Evolutionary conservation across 805 yeast genomes (phyloP).

Genomic region (Nakazawaea anatomiae): DNA sequence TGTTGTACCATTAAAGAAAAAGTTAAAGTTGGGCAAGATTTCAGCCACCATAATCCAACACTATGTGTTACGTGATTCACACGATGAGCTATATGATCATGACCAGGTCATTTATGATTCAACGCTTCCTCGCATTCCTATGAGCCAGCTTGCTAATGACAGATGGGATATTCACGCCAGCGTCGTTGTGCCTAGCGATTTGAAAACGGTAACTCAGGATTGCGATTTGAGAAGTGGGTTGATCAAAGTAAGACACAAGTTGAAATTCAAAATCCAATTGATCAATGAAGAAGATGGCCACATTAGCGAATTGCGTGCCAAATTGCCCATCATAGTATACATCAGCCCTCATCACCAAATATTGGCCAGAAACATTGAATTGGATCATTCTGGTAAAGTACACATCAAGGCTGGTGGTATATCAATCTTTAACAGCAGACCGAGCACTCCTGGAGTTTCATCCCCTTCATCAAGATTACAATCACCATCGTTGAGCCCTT

Average conservation of each 20-base stretch:
- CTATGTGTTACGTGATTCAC: slow-evolving; percentile 17
- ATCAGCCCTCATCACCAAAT: slow-evolving; percentile 34
- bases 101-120: slow-evolving; percentile 27
- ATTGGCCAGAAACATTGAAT: slow-evolving; percentile 19
- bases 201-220: slow-evolving; percentile 37
- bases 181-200: slow-evolving; percentile 32
- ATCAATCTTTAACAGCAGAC: slow-evolving; percentile 8
- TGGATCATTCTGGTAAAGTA: slow-evolving; percentile 19
- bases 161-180: slow-evolving; percentile 39
- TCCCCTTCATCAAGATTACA: neutral
- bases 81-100: slow-evolving; percentile 26
- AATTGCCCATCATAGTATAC: slow-evolving; percentile 73
- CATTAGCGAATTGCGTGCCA: slow-evolving; percentile 84
- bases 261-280: slow-evolving; percentile 74
- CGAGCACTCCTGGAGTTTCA: neutral
- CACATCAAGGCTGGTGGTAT: slow-evolving; percentile 17
- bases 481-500: slow-evolving; percentile 3
- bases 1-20: slow-evolving; percentile 43
- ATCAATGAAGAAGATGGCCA: slow-evolving; percentile 83
- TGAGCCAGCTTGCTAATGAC: slow-evolving; percentile 31
- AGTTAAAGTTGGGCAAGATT: slow-evolving; percentile 31
- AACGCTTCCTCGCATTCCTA: slow-evolving; percentile 27
- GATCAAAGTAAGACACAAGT: slow-evolving; percentile 70
- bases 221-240: slow-evolving; percentile 33
- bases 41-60: slow-evolving; percentile 27